These are phyloP conservation scores for Alternaria infectoria DNA, from an alignment of 2,329 filamentous ascomycete species.

Conservation along the genomic window DNA sequence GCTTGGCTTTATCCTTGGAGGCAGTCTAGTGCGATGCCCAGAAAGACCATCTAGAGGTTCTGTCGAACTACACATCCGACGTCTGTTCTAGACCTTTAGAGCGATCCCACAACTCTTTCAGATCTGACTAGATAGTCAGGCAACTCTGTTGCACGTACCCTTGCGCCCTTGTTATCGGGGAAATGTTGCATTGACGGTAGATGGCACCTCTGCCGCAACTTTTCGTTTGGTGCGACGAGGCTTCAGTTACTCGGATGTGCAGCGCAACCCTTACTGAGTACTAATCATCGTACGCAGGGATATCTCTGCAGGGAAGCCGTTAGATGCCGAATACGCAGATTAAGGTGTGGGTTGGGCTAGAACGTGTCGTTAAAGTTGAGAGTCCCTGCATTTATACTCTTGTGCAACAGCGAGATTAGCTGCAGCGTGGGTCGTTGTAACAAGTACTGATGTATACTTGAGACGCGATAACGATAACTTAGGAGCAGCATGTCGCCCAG, in stretches of 20 bases:
- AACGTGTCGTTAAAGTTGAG: background rate
- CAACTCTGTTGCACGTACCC: too few species aligned
- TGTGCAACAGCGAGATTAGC: background rate
- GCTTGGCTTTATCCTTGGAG: background rate
- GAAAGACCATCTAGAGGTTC: background rate
- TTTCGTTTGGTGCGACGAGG: background rate
- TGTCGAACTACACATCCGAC: background rate
- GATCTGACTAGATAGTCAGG: background rate
- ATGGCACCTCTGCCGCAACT: background rate
- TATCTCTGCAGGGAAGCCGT: background rate
- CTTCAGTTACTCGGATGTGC: background rate
- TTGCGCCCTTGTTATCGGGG: too few species aligned
- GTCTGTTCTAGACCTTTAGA: background rate
- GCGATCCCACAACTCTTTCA: too few species aligned
- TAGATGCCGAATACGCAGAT: constrained; percentile 8
- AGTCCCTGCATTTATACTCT: background rate
- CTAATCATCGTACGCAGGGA: background rate
- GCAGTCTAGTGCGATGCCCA: background rate
- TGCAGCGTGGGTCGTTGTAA: background rate
- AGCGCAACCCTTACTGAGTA: background rate
- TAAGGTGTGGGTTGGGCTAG: constrained; percentile 9
- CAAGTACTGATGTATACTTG: background rate
- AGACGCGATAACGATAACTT: background rate
- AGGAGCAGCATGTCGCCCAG: too few species aligned
- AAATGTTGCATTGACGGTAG: background rate